Percentiles rank a stretch among this genome's conserved stretches.
These are phyloP conservation scores for Nigrograna mackinnonii DNA, from an alignment of 2,329 filamentous ascomycete species.

Conservation along the genomic window DNA sequence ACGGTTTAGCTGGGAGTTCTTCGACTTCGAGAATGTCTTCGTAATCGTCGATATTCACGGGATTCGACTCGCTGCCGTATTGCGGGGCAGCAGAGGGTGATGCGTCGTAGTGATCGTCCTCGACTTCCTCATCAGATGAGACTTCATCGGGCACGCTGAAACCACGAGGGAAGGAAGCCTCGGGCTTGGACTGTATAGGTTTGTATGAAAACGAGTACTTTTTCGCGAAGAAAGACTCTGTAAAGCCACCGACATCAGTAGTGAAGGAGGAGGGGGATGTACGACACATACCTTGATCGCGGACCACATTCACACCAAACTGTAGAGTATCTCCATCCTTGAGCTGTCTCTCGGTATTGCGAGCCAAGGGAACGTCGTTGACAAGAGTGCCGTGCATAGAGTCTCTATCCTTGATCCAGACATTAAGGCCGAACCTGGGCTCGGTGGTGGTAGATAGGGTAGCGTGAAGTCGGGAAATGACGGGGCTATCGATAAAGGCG, in stretches of 20 bases:
- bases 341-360: constrained; percentile 24
- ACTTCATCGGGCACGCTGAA: constrained; percentile 37
- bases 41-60: constrained; percentile 32
- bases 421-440: constrained; percentile 17
- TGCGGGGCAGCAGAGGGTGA: constrained; percentile 1
- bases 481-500: constrained; percentile 70
- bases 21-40: constrained; percentile 12
- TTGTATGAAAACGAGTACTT: constrained; percentile 32
- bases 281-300: constrained; percentile 30
- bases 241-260: constrained; percentile 10
- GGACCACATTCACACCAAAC: constrained; percentile 40
- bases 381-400: constrained; percentile 67
- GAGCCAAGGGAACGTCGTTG: constrained; percentile 44
- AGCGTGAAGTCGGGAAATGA: constrained; percentile 73
- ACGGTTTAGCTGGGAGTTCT: background rate
- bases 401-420: constrained; percentile 58
- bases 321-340: constrained; percentile 36
- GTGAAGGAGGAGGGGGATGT: background rate
- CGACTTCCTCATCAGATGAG: constrained; percentile 27
- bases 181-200: constrained; percentile 1
- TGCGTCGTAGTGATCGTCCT: background rate
- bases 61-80: constrained; percentile 29
- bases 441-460: constrained; percentile 36
- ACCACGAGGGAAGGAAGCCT: constrained; percentile 21
- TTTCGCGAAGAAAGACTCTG: constrained; percentile 35